A percentile compares a stretch with the other conserved stretches of the same genome.
Evolutionary conservation across 2,329 filamentous ascomycete species (phyloP).

Genomic region (Stagonosporopsis vannaccii): DNA sequence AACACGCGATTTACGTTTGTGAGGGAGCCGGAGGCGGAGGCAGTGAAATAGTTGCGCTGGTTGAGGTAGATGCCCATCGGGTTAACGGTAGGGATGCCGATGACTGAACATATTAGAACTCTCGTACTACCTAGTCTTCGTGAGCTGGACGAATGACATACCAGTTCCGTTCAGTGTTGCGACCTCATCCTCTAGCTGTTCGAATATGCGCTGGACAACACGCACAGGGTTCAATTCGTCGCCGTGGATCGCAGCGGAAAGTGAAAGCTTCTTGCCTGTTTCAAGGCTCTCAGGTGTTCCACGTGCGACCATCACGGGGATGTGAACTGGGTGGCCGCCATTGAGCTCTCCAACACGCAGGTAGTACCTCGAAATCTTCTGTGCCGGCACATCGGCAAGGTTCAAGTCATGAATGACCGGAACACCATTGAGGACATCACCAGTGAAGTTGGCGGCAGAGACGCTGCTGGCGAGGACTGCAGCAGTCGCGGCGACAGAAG

Average conservation of each 20-base stretch:
- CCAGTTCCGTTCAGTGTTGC: slow-evolving; percentile 47
- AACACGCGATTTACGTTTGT: slow-evolving; percentile 50
- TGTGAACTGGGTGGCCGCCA: slow-evolving; percentile 48
- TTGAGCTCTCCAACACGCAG: slow-evolving; percentile 49
- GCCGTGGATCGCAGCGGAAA: slow-evolving; percentile 50
- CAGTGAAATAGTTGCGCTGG: slow-evolving; percentile 50
- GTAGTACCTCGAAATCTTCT: slow-evolving; percentile 48
- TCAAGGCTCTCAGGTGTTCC: slow-evolving; percentile 47
- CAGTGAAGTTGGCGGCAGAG: slow-evolving; percentile 38
- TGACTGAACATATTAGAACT: slow-evolving; percentile 33
- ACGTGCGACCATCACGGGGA: slow-evolving; percentile 50
- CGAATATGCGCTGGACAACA: slow-evolving; percentile 48
- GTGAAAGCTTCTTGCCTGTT: slow-evolving; percentile 46
- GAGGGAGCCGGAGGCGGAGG: slow-evolving; percentile 35
- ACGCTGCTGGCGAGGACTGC: slow-evolving; percentile 28
- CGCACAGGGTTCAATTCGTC: slow-evolving; percentile 51
- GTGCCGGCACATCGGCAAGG: slow-evolving; percentile 46
- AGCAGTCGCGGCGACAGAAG: slow-evolving; percentile 25
- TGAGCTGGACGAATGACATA: slow-evolving; percentile 5
- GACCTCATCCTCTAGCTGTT: slow-evolving; percentile 38
- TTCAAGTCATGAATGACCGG: slow-evolving; percentile 45
- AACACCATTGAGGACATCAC: slow-evolving; percentile 43
- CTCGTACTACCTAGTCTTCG: not conserved
- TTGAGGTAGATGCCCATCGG: slow-evolving; percentile 51
- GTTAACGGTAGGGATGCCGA: slow-evolving; percentile 51